phyloP scores from a whole-genome alignment of 2,329 filamentous ascomycete genomes.

The Pseudogymnoascus sp. region DNA sequence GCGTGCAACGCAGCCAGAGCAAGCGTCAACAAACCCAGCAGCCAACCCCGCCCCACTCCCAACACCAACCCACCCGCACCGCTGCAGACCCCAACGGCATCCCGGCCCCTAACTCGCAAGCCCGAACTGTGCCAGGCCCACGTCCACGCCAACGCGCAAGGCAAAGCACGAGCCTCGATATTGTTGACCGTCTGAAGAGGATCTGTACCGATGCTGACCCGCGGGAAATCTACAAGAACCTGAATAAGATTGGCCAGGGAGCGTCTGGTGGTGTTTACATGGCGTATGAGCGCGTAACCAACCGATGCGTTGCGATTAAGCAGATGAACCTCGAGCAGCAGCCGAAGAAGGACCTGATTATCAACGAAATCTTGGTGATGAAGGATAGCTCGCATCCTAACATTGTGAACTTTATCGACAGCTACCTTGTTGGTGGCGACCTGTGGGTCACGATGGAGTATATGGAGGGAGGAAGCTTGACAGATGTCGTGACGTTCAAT shows the following conservation, averaged over 20 bases:
- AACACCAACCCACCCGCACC: constrained; percentile 38
- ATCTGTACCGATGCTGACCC: constrained; percentile 91
- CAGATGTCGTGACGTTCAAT: constrained; percentile 97
- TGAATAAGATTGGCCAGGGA: constrained; percentile 95
- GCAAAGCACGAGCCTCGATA: constrained; percentile 74
- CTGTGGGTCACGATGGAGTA: constrained; percentile 99
- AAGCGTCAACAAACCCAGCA: constrained; percentile 55
- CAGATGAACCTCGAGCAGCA: constrained; percentile 99
- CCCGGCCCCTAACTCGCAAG: constrained; percentile 29
- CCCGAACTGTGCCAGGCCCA: constrained; percentile 43
- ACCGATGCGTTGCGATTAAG: constrained; percentile 92
- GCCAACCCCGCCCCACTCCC: constrained; percentile 45
- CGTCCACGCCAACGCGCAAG: constrained; percentile 71
- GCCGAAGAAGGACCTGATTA: constrained; percentile 97
- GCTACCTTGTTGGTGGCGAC: constrained; percentile 81
- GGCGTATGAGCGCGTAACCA: constrained; percentile 75
- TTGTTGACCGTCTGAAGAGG: constrained; percentile 72
- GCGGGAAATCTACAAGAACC: constrained; percentile 73
- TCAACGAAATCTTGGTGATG: constrained; percentile 99
- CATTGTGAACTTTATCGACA: constrained; percentile 99
- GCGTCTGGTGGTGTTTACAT: constrained; percentile 94
- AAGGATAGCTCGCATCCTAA: constrained; percentile 97
- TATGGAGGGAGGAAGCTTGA: constrained; percentile 97
- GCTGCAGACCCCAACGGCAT: constrained; percentile 33
- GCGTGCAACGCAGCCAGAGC: constrained; percentile 64